Evolutionary conservation across 192 early-diverging fungal genomes (phyloP), one percentile per base, ranked within the genome.

Genomic region (Piromyces sp.): DNA sequence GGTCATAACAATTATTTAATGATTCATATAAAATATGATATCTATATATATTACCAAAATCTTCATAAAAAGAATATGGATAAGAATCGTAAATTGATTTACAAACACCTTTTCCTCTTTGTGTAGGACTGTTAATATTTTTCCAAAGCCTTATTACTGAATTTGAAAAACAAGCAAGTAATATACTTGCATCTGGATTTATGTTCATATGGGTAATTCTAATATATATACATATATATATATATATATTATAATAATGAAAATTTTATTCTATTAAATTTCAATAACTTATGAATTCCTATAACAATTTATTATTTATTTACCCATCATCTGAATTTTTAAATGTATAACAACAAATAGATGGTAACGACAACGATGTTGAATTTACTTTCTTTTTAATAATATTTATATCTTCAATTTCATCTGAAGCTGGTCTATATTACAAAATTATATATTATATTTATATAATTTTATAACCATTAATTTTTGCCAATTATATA

Each of bases 301-400:
- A n/a, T n/a, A n/a, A n/a, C n/a, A n/a, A n/a, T n/a, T 83, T 30
- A 26, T 30, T 31, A 30, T 81, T n/a, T 31, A 12, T 51, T n/a
- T 78, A 84, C 84, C 84, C 88, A 87, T 93, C 91, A 84, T 93
- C 88, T 16, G 95, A 94, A 85, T 99, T 99, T 85, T 97, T 95
- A 83, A 98, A 94, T 30, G 96, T 99, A 86, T 95, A 98, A 83
- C 93, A 95, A 87, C 96, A 97, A 36, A 98, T 90, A n/a, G 95
- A 96, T 17, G 96, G 95, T 29, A 95, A 85, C 16, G 93, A 68
- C 11, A 68, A 68, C 4, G 16, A 5, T n/a, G 26, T 68, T n/a
- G 26, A 68, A 68, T 68, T 68, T 9, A 68, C 26, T n/a, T 9
- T 68, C 26, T 68, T 68, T n/a, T 68, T 68, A n/a, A 68, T 68